phyloP scores from a whole-genome alignment of 2,329 filamentous ascomycete species.

The Aspergillus carbonarius region DNA sequence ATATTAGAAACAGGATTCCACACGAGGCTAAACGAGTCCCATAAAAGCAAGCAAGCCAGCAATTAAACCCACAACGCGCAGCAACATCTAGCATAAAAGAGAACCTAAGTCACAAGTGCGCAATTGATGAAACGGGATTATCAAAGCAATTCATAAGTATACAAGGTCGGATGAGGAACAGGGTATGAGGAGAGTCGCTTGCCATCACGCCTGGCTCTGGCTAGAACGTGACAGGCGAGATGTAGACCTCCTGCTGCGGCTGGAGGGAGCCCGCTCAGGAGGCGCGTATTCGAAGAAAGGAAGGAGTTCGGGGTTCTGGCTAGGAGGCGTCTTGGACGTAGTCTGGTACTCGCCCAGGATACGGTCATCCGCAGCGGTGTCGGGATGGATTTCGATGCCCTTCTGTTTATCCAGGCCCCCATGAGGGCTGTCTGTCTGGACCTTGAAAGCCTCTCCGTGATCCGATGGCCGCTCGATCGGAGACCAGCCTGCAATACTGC shows the following conservation, averaged over 20 bases:
- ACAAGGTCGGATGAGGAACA: neutral
- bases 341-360: conserved; percentile 40
- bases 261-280: conserved; percentile 33
- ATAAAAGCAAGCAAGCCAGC: neutral
- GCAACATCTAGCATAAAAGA: neutral
- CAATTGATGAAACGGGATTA: neutral
- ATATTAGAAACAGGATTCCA: neutral
- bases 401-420: conserved; percentile 42
- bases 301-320: conserved; percentile 47
- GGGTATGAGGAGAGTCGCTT: neutral
- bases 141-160: neutral
- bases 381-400: conserved; percentile 50
- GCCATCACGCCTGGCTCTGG: conserved; percentile 24
- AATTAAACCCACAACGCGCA: neutral
- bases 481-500: conserved; percentile 64
- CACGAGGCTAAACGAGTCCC: neutral
- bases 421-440: conserved; percentile 37
- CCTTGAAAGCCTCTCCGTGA: conserved; percentile 39
- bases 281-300: conserved; percentile 47
- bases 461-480: conserved; percentile 53
- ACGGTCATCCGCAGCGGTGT: conserved; percentile 47
- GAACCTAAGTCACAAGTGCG: neutral
- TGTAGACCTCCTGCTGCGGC: conserved; percentile 36
- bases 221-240: conserved; percentile 40
- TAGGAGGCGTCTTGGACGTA: conserved; percentile 42